Evolutionary conservation across 2,329 filamentous ascomycete genomes (phyloP).

Genomic region (Aspergillus alliaceus): DNA sequence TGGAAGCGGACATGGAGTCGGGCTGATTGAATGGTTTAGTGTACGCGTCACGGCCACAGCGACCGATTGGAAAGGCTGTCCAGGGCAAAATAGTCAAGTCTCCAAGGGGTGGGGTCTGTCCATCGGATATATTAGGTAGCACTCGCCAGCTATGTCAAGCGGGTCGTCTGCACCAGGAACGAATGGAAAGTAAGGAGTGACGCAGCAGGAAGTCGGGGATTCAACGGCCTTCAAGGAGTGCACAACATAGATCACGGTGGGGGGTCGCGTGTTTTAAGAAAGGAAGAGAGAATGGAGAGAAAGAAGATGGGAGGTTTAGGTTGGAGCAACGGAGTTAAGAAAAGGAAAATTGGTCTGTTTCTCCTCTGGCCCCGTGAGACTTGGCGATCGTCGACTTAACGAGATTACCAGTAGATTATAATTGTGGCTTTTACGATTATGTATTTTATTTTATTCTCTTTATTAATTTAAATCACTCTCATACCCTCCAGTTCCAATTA

Average conservation of each 20-base stretch:
- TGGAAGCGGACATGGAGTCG: neutral
- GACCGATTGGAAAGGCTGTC: neutral
- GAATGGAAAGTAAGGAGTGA: slow-evolving; percentile 1
- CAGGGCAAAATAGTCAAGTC: slow-evolving; percentile 6
- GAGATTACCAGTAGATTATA: neutral
- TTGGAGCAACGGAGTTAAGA: slow-evolving; percentile 10
- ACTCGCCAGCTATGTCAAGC: neutral
- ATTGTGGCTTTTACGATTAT: neutral
- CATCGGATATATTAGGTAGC: slow-evolving; percentile 11
- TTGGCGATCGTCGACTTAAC: slow-evolving; percentile 14
- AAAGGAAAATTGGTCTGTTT: slow-evolving; percentile 17
- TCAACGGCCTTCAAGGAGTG: neutral
- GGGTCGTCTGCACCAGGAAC: slow-evolving; percentile 7
- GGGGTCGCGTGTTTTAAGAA: neutral
- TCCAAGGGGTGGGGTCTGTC: slow-evolving; percentile 13
- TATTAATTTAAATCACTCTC: neutral
- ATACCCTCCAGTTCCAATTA: neutral
- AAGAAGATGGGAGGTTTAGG: slow-evolving; percentile 7
- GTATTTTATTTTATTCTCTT: neutral
- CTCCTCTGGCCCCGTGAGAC: slow-evolving; percentile 8
- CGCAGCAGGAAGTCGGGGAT: neutral
- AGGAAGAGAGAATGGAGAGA: neutral
- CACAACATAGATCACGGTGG: neutral
- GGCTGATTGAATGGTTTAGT: neutral
- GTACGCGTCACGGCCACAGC: neutral